Evolutionary conservation across 768 basidiomycete genomes (phyloP), one percentile per base, ranked within the genome.

Genomic region (Macrolepiota albuminosa): DNA sequence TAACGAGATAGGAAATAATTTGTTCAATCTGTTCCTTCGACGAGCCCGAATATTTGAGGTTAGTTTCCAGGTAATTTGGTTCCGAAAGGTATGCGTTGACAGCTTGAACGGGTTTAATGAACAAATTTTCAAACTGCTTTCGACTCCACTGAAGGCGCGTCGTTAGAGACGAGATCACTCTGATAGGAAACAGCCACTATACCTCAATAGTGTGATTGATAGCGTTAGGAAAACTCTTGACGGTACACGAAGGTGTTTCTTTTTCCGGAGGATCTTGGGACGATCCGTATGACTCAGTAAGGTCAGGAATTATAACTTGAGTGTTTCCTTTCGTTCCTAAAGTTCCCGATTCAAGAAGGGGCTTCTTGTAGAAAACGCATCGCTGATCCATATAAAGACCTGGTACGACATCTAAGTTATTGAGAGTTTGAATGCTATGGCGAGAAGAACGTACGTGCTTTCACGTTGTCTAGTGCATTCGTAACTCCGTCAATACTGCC

Each of bases 221-320:
- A 29, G 90, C 89, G 71, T 99, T 95, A 10, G 97, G 97, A 84
- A 98, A 99, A 75, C 93, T 98, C 79, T 98, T 98, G 72, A 98
- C 89, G 1, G 97, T 99, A 73, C 97, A 99, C 29, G 91, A 92
- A 26, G 97, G 91, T 1, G 95, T 88, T 70, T 95, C 90, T 75
- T 97, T 98, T 77, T 99, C 97, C 9, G 97, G 97, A 48, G 97
- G 97, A 71, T 99, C 97, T 74, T 98, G 97, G 14, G 95, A 98
- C 9, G 95, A 96, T 14, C 91, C 88, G 73, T 99, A 99, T 18
- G 93, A 96, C 74, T 99, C 97, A 14, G 96, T 97, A 43, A 98
- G 65, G 72, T 97, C 84, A 24, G 96, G 97, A 53, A 98, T 83
- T 59, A 99, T 82, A 63, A 98, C 94, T 75, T 99, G 97, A 5